These are phyloP conservation scores for Crassisporium funariophilum DNA, from an alignment of 768 basidiomycete genomes.

Conservation along the genomic window DNA sequence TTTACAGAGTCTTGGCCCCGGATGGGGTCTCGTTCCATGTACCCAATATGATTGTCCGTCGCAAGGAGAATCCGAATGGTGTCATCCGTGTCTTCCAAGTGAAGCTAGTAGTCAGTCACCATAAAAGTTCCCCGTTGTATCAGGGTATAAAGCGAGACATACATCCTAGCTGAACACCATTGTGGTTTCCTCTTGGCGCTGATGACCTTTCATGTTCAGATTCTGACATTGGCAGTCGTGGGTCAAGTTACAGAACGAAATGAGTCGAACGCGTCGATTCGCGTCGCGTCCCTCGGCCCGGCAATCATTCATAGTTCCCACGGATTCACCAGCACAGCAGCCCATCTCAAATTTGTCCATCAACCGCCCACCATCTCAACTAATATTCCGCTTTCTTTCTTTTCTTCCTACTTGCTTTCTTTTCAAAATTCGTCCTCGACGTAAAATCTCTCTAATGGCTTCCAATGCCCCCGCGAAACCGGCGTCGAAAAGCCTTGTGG, in stretches of 20 bases:
- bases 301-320: slow-evolving; percentile 3
- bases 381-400: too few species aligned
- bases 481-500: slow-evolving; percentile 48
- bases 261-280: slow-evolving; percentile 4
- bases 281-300: too few species aligned
- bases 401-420: too few species aligned
- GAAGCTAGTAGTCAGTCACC: slow-evolving; percentile 4
- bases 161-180: slow-evolving; percentile 24
- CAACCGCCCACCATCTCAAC: too few species aligned
- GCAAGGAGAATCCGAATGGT: slow-evolving; percentile 86
- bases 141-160: slow-evolving; percentile 13
- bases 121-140: background rate
- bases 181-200: slow-evolving; percentile 20
- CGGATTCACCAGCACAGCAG: too few species aligned
- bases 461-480: slow-evolving; percentile 23
- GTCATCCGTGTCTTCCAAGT: slow-evolving; percentile 55
- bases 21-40: slow-evolving; percentile 91
- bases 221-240: slow-evolving; percentile 21
- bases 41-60: slow-evolving; percentile 96
- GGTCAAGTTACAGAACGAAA: background rate
- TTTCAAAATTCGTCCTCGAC: background rate
- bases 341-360: too few species aligned
- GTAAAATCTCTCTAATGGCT: slow-evolving; percentile 5
- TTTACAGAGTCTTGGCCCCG: slow-evolving; percentile 95
- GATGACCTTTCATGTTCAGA: slow-evolving; percentile 15